Conservation (phyloP, 2,329 filamentous ascomycete genomes). For the Sordariomycetes sp. region DNA sequence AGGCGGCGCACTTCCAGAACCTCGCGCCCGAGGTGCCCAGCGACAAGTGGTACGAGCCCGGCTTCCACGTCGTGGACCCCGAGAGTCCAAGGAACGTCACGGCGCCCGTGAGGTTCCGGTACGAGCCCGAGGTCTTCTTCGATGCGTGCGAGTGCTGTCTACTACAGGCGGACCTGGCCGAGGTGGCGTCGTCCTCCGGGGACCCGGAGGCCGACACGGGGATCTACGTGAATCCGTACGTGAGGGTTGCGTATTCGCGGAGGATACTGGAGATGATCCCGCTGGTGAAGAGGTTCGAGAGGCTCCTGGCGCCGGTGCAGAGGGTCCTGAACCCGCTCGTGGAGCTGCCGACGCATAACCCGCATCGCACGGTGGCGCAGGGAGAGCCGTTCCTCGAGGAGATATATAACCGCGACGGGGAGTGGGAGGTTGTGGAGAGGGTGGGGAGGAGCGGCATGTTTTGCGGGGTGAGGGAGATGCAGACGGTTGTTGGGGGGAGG, state of each 20-base stretch:
- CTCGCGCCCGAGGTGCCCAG: slow-evolving; percentile 14
- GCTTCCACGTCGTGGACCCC: slow-evolving; percentile 21
- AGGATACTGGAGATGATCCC: slow-evolving; percentile 43
- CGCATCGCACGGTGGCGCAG: slow-evolving; percentile 42
- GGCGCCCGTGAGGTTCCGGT: slow-evolving; percentile 39
- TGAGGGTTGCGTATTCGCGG: slow-evolving; percentile 55
- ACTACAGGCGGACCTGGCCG: slow-evolving; percentile 32
- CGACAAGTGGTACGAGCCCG: slow-evolving; percentile 18
- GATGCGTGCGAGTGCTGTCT: slow-evolving; percentile 55
- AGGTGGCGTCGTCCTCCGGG: slow-evolving; percentile 19
- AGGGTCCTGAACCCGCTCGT: slow-evolving; percentile 40
- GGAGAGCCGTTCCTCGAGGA: slow-evolving; percentile 39
- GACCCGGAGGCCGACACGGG: slow-evolving; percentile 28
- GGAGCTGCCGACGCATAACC: slow-evolving; percentile 44
- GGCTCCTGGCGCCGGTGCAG: slow-evolving; percentile 47
- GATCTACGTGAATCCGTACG: slow-evolving; percentile 63
- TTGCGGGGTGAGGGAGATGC: slow-evolving; percentile 39
- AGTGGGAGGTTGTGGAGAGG: slow-evolving; percentile 27
- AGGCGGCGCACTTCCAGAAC: slow-evolving; percentile 44
- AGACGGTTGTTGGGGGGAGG: slow-evolving; percentile 14
- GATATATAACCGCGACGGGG: slow-evolving; percentile 27
- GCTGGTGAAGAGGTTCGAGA: slow-evolving; percentile 50
- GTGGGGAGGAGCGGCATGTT: slow-evolving; percentile 36
- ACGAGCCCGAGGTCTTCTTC: slow-evolving; percentile 44
- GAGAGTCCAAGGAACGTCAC: slow-evolving; percentile 14